Conservation (phyloP, 1,139 yeast genomes). For the Hansenula lynferdii region DNA sequence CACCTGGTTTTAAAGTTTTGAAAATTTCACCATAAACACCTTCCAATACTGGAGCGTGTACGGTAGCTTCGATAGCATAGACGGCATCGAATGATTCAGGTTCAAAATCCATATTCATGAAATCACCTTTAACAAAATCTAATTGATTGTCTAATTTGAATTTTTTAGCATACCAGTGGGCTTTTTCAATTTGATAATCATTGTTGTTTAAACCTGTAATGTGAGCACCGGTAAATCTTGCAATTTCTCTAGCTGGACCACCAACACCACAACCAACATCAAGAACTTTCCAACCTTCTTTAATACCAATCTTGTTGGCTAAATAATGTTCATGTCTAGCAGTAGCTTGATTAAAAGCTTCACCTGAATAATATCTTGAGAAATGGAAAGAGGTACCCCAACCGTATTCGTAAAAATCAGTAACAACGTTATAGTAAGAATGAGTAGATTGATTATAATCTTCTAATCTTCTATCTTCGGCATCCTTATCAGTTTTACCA, state of each 20-base stretch:
- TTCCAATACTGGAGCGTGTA: conserved; percentile 94
- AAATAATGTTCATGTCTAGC: conserved; percentile 97
- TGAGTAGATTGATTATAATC: conserved; percentile 91
- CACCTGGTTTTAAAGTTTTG: conserved; percentile 97
- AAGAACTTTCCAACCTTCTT: conserved; percentile 78
- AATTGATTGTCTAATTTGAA: conserved; percentile 67
- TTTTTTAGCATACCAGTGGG: conserved; percentile 70
- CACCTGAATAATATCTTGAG: conserved; percentile 90
- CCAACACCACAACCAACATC: conserved; percentile 99
- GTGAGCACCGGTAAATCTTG: conserved; percentile 83
- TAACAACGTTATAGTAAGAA: conserved; percentile 94
- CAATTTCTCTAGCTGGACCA: conserved; percentile 97
- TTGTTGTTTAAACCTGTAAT: conserved; percentile 93
- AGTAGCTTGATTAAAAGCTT: conserved; percentile 88
- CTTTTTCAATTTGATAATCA: conserved; percentile 95
- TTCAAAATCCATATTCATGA: conserved; percentile 98
- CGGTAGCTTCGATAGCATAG: conserved; percentile 98
- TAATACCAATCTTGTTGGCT: conserved; percentile 80
- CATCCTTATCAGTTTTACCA: conserved; percentile 71
- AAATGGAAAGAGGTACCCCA: conserved; percentile 99
- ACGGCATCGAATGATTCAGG: conserved; percentile 91
- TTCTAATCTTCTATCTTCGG: conserved; percentile 66
- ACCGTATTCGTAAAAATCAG: conserved; percentile 96
- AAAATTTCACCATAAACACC: conserved; percentile 95
- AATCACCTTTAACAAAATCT: conserved; percentile 92